A percentile compares a stretch with the other conserved stretches of the same genome.
Evolutionary conservation across 495 filamentous ascomycete species (phyloP).

Genomic region (Pseudevernia furfuracea): DNA sequence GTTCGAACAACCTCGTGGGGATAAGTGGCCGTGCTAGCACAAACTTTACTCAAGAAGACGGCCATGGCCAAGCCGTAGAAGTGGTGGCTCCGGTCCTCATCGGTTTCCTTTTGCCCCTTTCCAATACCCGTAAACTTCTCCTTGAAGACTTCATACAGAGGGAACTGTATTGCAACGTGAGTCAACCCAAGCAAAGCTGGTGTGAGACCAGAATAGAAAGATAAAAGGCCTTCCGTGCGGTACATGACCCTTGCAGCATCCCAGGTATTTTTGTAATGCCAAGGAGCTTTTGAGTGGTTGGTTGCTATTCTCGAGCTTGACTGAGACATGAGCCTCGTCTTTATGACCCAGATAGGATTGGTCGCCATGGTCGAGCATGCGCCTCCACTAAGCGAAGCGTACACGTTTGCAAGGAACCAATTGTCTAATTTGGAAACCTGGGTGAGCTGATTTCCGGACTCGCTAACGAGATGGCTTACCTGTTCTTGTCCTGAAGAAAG

Average conservation of each 20-base stretch:
- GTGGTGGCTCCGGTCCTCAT: constrained; percentile 51
- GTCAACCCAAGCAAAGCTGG: constrained; percentile 87
- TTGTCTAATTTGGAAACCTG: constrained; percentile 36
- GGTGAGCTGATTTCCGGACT: constrained; percentile 1
- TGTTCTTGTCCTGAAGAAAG: constrained; percentile 56
- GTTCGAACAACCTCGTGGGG: constrained; percentile 72
- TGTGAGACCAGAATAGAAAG: constrained; percentile 92
- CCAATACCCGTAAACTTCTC: constrained; percentile 78
- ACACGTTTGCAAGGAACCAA: constrained; percentile 54
- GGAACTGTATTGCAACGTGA: constrained; percentile 97
- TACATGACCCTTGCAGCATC: constrained; percentile 98
- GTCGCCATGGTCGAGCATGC: constrained; percentile 88
- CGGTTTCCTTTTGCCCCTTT: constrained; percentile 58
- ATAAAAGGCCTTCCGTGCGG: constrained; percentile 69
- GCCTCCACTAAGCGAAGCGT: constrained; percentile 82
- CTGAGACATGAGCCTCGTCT: constrained; percentile 95
- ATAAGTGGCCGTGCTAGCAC: constrained; percentile 92
- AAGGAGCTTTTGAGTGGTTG: constrained; percentile 59
- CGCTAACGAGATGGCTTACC: constrained; percentile 43
- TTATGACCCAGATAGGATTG: constrained; percentile 99
- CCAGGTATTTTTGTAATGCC: constrained; percentile 79
- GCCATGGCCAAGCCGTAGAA: constrained; percentile 72
- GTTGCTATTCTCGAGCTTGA: constrained; percentile 43
- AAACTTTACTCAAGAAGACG: constrained; percentile 89
- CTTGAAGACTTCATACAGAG: constrained; percentile 90